A percentile compares a stretch with the other conserved stretches of the same genome.
Conservation (phyloP, 345 rosid genomes). For the Raphanus raphanistrum region DNA sequence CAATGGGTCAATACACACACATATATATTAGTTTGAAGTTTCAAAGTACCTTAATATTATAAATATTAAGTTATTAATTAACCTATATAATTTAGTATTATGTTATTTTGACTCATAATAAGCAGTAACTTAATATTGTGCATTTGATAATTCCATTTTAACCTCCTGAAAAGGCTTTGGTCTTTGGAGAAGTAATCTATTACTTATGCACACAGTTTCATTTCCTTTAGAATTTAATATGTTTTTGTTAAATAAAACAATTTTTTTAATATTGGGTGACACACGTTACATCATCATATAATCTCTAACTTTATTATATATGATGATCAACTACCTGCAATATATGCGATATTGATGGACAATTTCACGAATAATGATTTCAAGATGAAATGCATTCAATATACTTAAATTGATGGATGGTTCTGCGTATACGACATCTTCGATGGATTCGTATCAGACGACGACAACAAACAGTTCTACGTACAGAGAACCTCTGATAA, state of each 20-base stretch:
- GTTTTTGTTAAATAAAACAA: not conserved
- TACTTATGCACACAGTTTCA: not conserved
- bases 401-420: too few species aligned
- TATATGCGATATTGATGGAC: not conserved
- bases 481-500: too few species aligned
- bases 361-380: not conserved
- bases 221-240: not conserved
- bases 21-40: not conserved
- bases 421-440: too few species aligned
- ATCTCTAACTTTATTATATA: not conserved
- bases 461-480: too few species aligned
- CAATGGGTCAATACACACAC: not conserved
- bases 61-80: not conserved
- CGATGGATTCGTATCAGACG: too few species aligned
- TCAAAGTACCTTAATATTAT: not conserved
- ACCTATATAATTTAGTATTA: not conserved
- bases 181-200: not conserved
- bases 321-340: not conserved
- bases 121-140: not conserved
- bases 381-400: not conserved
- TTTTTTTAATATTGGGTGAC: not conserved
- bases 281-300: not conserved
- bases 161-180: not conserved
- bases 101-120: not conserved
- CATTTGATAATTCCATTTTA: not conserved